These are phyloP conservation scores for Wickerhamiella sorbophila DNA, from an alignment of 805 yeast species.

Conservation along the genomic window DNA sequence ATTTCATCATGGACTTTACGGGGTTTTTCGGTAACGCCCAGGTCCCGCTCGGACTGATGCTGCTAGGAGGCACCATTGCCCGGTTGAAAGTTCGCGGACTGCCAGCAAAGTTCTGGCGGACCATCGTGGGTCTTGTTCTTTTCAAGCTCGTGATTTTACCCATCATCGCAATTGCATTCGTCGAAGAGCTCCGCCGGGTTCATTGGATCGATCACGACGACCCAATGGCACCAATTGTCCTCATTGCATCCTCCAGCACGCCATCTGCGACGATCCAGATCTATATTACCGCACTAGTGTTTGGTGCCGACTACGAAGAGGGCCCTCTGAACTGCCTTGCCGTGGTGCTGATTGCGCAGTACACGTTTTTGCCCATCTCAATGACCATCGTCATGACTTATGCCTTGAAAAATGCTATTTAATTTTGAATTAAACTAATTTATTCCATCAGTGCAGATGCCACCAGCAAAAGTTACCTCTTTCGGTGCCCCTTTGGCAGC, in stretches of 20 bases:
- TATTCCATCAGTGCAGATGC: no score
- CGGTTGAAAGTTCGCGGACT: conserved; percentile 45
- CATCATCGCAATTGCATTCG: conserved; percentile 57
- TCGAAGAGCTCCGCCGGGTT: conserved; percentile 42
- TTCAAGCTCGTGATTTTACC: conserved; percentile 59
- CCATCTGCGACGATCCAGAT: conserved; percentile 85
- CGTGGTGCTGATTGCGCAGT: conserved; percentile 57
- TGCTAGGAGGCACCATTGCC: conserved; percentile 81
- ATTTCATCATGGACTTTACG: conserved; percentile 71
- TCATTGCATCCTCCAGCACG: conserved; percentile 59
- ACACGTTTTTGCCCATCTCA: conserved; percentile 49
- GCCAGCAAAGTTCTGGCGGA: conserved; percentile 52
- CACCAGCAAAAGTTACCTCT: no score
- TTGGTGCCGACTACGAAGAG: conserved; percentile 38
- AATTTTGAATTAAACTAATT: no score
- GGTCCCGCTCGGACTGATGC: conserved; percentile 71
- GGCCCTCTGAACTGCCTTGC: conserved; percentile 74
- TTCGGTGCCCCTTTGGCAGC: no score
- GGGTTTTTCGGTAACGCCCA: conserved; percentile 72
- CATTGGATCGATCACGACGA: conserved; percentile 51
- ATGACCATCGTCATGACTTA: conserved; percentile 66
- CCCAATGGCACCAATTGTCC: conserved; percentile 51
- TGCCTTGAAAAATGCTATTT: conserved; percentile 28
- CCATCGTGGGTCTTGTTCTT: conserved; percentile 42
- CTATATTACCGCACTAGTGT: conserved; percentile 72